phyloP scores from a whole-genome alignment of 768 basidiomycete genomes.

The Glaciozyma antarctica region DNA sequence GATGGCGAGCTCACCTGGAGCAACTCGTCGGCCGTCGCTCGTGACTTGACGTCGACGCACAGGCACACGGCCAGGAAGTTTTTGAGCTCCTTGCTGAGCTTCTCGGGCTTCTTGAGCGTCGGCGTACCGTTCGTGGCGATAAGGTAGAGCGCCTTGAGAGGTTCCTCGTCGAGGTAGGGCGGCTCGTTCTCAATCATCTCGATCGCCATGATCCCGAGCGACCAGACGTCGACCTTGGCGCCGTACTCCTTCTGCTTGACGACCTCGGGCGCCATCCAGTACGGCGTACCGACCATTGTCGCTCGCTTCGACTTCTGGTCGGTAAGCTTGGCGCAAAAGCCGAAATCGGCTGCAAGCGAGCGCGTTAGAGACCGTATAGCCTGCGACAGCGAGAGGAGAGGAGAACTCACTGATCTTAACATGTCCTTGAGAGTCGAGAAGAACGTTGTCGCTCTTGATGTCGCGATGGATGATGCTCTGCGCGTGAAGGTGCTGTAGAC shows the following conservation, averaged over 20 bases:
- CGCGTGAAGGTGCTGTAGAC: slow-evolving; percentile 80
- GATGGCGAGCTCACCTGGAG: slow-evolving; percentile 54
- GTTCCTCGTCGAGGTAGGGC: slow-evolving; percentile 76
- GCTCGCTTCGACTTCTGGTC: slow-evolving; percentile 77
- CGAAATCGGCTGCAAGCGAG: slow-evolving; percentile 92
- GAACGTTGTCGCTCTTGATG: slow-evolving; percentile 74
- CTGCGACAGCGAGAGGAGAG: slow-evolving; percentile 43
- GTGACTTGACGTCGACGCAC: slow-evolving; percentile 86
- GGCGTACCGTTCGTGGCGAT: slow-evolving; percentile 98
- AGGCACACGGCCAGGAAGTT: slow-evolving; percentile 94
- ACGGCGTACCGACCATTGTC: slow-evolving; percentile 92
- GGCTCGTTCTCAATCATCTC: slow-evolving; percentile 96
- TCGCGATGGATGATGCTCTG: slow-evolving; percentile 97
- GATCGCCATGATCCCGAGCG: slow-evolving; percentile 83
- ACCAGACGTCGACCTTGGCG: slow-evolving; percentile 98
- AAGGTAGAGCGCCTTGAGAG: slow-evolving; percentile 77
- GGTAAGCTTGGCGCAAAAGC: slow-evolving; percentile 82
- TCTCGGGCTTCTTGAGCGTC: slow-evolving; percentile 91
- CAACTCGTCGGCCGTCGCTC: slow-evolving; percentile 76
- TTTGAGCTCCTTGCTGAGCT: slow-evolving; percentile 83
- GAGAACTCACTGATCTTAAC: slow-evolving; percentile 89
- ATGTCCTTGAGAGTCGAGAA: slow-evolving; percentile 79
- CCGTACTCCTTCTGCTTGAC: slow-evolving; percentile 81
- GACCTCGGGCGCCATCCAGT: slow-evolving; percentile 99
- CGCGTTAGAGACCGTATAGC: slow-evolving; percentile 46